These are phyloP conservation scores for Mycena alexandri DNA, from an alignment of 768 basidiomycete species.

Conservation along the genomic window DNA sequence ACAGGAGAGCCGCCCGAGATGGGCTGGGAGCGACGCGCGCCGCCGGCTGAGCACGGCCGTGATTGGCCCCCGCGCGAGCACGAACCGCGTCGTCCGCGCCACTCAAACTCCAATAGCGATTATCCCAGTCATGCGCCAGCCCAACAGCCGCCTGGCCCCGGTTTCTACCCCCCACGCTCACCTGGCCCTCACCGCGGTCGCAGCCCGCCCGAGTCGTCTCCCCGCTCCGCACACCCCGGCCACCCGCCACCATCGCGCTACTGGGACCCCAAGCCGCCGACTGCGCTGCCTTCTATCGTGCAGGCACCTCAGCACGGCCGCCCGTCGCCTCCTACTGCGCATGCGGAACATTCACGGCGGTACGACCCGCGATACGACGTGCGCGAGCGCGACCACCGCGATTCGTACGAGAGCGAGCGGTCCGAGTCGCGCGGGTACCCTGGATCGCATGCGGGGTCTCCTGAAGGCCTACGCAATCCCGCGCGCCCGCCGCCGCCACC, in stretches of 20 bases:
- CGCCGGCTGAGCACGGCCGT: conserved; percentile 45
- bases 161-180: conserved; percentile 58
- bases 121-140: conserved; percentile 46
- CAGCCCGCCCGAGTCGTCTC: conserved; percentile 74
- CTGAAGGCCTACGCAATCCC: conserved; percentile 41
- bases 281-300: conserved; percentile 48
- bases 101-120: conserved; percentile 48
- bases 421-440: conserved; percentile 53
- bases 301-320: conserved; percentile 49
- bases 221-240: conserved; percentile 63
- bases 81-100: conserved; percentile 57
- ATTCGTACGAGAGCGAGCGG: conserved; percentile 50
- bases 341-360: conserved; percentile 62
- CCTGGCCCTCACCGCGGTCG: conserved; percentile 54
- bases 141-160: conserved; percentile 40
- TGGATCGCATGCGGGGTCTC: conserved; percentile 51
- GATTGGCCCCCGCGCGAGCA: conserved; percentile 42
- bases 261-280: conserved; percentile 73
- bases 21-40: conserved; percentile 71
- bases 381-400: conserved; percentile 54
- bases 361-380: conserved; percentile 76
- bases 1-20: conserved; percentile 61
- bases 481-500: conserved; percentile 43
- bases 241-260: conserved; percentile 52
- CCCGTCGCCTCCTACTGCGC: conserved; percentile 49